Base-by-base conservation (phyloP, 2,329 filamentous ascomycete species). In the Clarireedia paspali region DNA sequence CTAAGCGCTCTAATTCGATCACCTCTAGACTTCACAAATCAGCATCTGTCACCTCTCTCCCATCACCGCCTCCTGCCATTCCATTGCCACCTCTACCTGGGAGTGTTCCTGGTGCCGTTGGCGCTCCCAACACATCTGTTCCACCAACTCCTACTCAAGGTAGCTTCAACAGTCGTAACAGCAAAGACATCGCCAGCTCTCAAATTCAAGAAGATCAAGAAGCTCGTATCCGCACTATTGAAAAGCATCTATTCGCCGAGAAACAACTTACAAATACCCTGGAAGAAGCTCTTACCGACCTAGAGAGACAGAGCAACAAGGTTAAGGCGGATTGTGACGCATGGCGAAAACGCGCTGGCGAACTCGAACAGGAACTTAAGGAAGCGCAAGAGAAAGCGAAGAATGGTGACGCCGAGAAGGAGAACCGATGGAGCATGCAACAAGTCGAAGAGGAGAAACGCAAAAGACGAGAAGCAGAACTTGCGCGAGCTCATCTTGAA, bases 371-470 rank as follows among this genome's bases (percentile, higher is more conserved):
- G 10, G 66, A 70, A 57, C 45, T 69, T 60, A 84, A 84, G 71
- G 81, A 84, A 59, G 76, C 85, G 63, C 63, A 66, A 47, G 65
- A 68, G 73, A 78, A 65, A 64, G 78, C 47, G 61, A 69, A 49
- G 71, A 72, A 44, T 42, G 58, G 59, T 24, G 58, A 58, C 39
- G 49, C 61, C 9, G 66, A 68, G 30, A 67, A 68, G 55, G 67
- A 70, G 52, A 67, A 85, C 67, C 74, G 83, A 55, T 85, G 81
- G 81, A 86, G 82, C 61, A 80, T 97, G 64, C 90, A 96, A 70
- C 89, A 91, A 59, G 89, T 97, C 23, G 95, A 99, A 71, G 92
- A 99, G 73, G 94, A 99, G 79, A 84, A 92, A 65, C 92, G 89
- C 75, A 95, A 95, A 75, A 81, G 94, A 59, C 81, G 90, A 62